phyloP scores from a whole-genome alignment of 129 eudicot species.

The Erigeron canadensis region DNA sequence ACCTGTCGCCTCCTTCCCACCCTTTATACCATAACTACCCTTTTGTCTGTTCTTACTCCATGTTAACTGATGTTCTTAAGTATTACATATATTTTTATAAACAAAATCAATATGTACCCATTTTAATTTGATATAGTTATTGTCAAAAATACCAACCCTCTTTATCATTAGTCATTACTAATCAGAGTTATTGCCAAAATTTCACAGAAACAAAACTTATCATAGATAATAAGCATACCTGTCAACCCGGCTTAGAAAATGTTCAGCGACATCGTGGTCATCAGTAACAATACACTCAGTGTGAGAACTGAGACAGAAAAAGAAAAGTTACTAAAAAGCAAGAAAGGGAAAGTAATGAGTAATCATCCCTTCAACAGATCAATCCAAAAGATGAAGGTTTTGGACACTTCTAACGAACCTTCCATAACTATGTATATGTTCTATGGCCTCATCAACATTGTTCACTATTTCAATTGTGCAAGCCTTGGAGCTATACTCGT shows the following conservation, averaged over 20 bases:
- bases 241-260: slow-evolving; percentile 73
- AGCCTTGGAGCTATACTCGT: slow-evolving; percentile 70
- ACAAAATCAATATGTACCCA: background rate
- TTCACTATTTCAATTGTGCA: slow-evolving; percentile 85
- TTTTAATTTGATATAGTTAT: too few species aligned
- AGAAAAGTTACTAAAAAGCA: slow-evolving; percentile 21
- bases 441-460: slow-evolving; percentile 73
- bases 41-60: too few species aligned
- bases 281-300: slow-evolving; percentile 90
- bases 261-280: slow-evolving; percentile 58
- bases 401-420: slow-evolving; percentile 42
- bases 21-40: too few species aligned
- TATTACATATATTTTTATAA: slow-evolving; percentile 1
- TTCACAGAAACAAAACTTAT: background rate
- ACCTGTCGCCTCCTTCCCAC: too few species aligned
- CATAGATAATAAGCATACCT: slow-evolving; percentile 41
- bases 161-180: too few species aligned
- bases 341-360: slow-evolving; percentile 1
- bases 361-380: background rate
- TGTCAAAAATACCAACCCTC: too few species aligned
- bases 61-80: background rate
- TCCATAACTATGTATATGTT: slow-evolving; percentile 77
- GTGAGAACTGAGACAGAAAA: slow-evolving; percentile 61
- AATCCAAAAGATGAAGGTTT: background rate
- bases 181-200: background rate